A percentile compares a stretch with the other conserved stretches of the same genome.
Evolutionary conservation across 306 rosid genomes (phyloP).

Genomic region (Quercus wislizeni): DNA sequence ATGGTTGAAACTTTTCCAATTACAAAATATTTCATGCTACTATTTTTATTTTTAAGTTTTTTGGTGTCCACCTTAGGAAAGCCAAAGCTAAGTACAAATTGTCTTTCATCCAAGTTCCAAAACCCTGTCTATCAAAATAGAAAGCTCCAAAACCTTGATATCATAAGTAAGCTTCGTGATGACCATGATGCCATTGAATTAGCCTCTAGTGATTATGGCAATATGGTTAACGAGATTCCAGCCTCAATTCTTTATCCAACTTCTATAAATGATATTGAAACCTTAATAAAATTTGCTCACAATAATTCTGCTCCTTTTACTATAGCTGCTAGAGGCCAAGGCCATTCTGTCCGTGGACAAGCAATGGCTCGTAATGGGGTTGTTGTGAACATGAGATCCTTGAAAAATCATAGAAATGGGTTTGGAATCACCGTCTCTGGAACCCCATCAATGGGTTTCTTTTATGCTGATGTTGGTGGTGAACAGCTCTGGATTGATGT

Average conservation of each 20-base stretch:
- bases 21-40: constrained; percentile 20
- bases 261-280: constrained; percentile 44
- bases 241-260: constrained; percentile 55
- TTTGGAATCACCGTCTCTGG: constrained; percentile 23
- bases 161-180: constrained; percentile 35
- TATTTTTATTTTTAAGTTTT: constrained; percentile 34
- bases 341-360: constrained; percentile 66
- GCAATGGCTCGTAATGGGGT: constrained; percentile 68
- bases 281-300: constrained; percentile 43
- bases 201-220: constrained; percentile 68
- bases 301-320: constrained; percentile 34
- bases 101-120: constrained; percentile 15
- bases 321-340: constrained; percentile 63
- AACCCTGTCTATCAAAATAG: background rate
- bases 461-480: constrained; percentile 68
- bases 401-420: constrained; percentile 24
- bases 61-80: constrained; percentile 43
- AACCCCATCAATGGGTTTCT: constrained; percentile 28
- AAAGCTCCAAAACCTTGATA: background rate
- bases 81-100: constrained; percentile 28
- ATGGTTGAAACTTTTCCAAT: constrained; percentile 38
- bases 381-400: constrained; percentile 55
- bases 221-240: constrained; percentile 43
- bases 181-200: constrained; percentile 43
- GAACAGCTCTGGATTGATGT: constrained; percentile 68